Percentiles rank a stretch among this genome's conserved stretches.
Conservation (phyloP, 2,329 filamentous ascomycete genomes). For the Exophiala mesophila region DNA sequence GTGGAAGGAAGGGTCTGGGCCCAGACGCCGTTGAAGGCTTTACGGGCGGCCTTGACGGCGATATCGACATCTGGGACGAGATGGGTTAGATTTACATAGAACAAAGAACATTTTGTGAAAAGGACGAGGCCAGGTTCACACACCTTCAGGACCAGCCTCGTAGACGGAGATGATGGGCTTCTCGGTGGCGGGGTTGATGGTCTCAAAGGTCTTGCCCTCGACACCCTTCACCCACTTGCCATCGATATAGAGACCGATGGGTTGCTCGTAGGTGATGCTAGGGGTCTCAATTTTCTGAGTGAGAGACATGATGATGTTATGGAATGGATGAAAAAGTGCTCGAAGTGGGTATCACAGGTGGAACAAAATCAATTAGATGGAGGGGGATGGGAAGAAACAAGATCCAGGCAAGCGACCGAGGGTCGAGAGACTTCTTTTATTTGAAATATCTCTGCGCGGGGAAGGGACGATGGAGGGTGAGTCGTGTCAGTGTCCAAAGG, state of each 20-base stretch:
- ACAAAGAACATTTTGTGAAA: too few species aligned
- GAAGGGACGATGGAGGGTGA: conserved; percentile 11
- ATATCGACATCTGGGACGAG: conserved; percentile 51
- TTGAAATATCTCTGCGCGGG: conserved; percentile 24
- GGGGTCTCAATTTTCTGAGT: conserved; percentile 37
- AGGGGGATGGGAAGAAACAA: conserved; percentile 26
- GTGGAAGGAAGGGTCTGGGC: conserved; percentile 61
- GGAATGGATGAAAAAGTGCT: conserved; percentile 1
- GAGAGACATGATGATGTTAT: conserved; percentile 34
- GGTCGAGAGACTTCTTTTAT: conserved; percentile 21
- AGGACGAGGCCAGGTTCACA: conserved; percentile 47
- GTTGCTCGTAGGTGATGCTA: conserved; percentile 39
- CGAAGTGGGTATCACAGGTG: conserved; percentile 16
- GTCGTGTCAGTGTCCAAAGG: background rate
- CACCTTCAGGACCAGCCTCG: conserved; percentile 84
- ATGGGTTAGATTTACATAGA: background rate
- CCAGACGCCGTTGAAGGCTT: conserved; percentile 76
- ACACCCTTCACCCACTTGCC: conserved; percentile 81
- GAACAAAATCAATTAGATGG: conserved; percentile 1
- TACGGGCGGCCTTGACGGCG: conserved; percentile 78
- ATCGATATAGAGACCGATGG: conserved; percentile 51
- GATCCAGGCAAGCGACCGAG: conserved; percentile 30
- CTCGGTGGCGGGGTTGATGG: conserved; percentile 82
- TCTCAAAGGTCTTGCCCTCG: conserved; percentile 86
- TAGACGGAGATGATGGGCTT: conserved; percentile 76